Conservation (phyloP, 2,329 filamentous ascomycete species). For the Fusarium austroafricanum region DNA sequence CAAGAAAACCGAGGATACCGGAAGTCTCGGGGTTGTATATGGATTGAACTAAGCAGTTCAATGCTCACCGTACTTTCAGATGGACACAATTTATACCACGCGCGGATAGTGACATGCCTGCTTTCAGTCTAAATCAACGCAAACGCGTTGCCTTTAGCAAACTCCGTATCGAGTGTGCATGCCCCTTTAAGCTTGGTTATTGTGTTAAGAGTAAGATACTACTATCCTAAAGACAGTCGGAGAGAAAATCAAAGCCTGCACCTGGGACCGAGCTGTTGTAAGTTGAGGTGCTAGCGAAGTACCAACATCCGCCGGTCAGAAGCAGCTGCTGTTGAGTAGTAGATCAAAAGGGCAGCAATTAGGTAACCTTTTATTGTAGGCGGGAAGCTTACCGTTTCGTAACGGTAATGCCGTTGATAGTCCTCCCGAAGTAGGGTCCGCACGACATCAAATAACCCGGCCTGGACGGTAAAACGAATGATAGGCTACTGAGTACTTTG, state of each 20-base stretch:
- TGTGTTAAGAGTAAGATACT: background rate
- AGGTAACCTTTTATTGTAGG: background rate
- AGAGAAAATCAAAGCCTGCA: background rate
- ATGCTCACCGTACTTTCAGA: background rate
- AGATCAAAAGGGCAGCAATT: background rate
- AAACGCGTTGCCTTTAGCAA: background rate
- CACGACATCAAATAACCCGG: background rate
- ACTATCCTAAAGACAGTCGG: background rate
- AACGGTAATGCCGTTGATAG: slow-evolving; percentile 12
- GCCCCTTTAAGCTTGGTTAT: no score
- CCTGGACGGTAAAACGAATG: background rate
- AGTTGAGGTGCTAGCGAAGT: background rate
- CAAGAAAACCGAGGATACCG: background rate
- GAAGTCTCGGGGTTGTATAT: no score
- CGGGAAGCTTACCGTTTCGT: slow-evolving; percentile 17
- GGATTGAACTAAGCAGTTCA: no score
- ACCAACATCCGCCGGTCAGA: background rate
- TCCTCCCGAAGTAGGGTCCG: slow-evolving; percentile 11
- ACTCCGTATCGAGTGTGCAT: no score
- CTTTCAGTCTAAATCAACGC: background rate
- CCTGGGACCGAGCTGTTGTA: slow-evolving; percentile 14
- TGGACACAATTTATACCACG: background rate
- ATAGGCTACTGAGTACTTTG: background rate
- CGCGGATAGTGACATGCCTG: background rate
- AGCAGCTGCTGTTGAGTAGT: background rate